phyloP scores from a whole-genome alignment of 1,139 yeast species.

The Taphrina sp. region DNA sequence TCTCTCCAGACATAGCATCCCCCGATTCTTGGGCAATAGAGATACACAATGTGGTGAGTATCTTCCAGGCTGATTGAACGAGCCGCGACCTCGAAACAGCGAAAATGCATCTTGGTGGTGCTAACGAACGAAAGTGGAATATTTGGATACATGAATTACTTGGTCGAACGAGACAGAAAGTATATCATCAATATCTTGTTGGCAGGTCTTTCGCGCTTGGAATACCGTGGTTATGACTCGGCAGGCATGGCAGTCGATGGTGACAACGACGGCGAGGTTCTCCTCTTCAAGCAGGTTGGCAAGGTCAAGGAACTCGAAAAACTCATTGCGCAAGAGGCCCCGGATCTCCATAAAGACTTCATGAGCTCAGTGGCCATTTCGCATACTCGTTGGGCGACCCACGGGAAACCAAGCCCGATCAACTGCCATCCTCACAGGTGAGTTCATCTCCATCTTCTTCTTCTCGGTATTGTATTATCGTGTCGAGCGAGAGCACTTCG shows the following conservation, averaged over 20 bases:
- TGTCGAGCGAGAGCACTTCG: no score
- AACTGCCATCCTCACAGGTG: constrained; percentile 88
- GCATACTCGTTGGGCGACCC: constrained; percentile 99
- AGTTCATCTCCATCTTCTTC: no score
- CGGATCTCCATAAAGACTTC: constrained; percentile 62
- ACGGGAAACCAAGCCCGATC: constrained; percentile 80
- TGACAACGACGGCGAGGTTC: constrained; percentile 58
- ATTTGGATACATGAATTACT: constrained; percentile 94
- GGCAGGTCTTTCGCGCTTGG: constrained; percentile 85
- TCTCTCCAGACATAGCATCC: no score
- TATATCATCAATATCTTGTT: constrained; percentile 84
- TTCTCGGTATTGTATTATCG: no score
- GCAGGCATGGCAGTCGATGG: constrained; percentile 96
- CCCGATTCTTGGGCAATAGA: no score
- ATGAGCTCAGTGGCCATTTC: constrained; percentile 94
- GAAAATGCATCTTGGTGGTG: constrained; percentile 6
- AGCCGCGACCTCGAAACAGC: not conserved
- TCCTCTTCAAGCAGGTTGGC: constrained; percentile 81
- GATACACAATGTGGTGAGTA: no score
- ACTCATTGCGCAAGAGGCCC: constrained; percentile 51
- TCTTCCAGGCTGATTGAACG: no score
- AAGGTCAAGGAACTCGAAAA: constrained; percentile 81
- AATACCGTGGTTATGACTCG: constrained; percentile 97
- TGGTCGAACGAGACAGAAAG: constrained; percentile 87
- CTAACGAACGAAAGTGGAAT: no score